Conservation (phyloP, 345 rosid genomes). For the Boechera divaricarpa region DNA sequence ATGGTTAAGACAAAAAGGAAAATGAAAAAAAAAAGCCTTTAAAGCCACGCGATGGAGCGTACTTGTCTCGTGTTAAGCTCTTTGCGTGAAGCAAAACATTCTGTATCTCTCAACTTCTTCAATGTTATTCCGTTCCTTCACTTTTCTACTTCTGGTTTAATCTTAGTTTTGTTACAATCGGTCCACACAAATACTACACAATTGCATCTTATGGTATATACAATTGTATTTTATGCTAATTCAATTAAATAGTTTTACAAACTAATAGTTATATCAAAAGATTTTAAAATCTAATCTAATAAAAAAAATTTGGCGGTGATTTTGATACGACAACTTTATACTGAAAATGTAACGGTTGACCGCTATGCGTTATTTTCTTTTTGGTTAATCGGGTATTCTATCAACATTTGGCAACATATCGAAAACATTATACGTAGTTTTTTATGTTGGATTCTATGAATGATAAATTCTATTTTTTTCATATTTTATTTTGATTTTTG, state of each 20-base stretch:
- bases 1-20: slow-evolving; percentile 26
- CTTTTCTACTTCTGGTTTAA: slow-evolving; percentile 29
- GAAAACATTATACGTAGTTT: not conserved
- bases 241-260: not conserved
- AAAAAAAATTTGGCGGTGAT: not conserved
- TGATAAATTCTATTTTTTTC: not conserved
- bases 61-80: slow-evolving; percentile 67
- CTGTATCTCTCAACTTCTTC: slow-evolving; percentile 52
- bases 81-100: slow-evolving; percentile 99
- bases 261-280: not conserved
- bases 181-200: not conserved
- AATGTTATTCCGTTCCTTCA: slow-evolving; percentile 6
- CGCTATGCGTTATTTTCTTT: not conserved
- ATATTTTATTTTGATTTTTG: too few species aligned
- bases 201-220: not conserved
- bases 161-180: not conserved
- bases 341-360: slow-evolving; percentile 23
- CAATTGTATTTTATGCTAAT: not conserved
- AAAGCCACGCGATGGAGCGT: slow-evolving; percentile 96
- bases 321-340: not conserved
- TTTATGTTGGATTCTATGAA: not conserved
- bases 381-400: not conserved
- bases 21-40: slow-evolving; percentile 20
- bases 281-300: not conserved
- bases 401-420: slow-evolving; percentile 10